phyloP scores from a whole-genome alignment of 371 early-diverging fungal species.

The Circinella umbellata region DNA sequence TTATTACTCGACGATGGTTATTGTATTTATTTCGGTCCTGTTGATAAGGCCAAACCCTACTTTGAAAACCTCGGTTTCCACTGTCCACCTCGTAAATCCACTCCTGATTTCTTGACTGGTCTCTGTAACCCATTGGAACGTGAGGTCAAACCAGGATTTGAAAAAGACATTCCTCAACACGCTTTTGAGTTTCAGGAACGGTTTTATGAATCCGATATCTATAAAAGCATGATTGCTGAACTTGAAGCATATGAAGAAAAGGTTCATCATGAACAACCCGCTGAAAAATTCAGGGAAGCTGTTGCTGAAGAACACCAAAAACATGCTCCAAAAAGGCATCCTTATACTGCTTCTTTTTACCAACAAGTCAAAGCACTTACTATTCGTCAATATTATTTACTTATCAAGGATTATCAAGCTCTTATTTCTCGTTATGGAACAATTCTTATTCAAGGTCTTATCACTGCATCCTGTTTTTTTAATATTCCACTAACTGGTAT shows the following conservation, averaged over 20 bases:
- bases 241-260: slow-evolving; percentile 27
- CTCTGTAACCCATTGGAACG: slow-evolving; percentile 66
- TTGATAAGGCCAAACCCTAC: slow-evolving; percentile 60
- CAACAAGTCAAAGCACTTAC: slow-evolving; percentile 55
- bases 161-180: slow-evolving; percentile 44
- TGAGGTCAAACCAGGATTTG: slow-evolving; percentile 51
- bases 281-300: slow-evolving; percentile 41
- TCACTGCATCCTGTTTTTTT: slow-evolving; percentile 72
- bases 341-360: slow-evolving; percentile 54
- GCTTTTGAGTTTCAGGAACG: slow-evolving; percentile 51
- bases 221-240: slow-evolving; percentile 33
- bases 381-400: slow-evolving; percentile 54
- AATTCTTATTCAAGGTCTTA: slow-evolving; percentile 63
- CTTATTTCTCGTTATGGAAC: slow-evolving; percentile 60
- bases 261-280: slow-evolving; percentile 27
- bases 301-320: slow-evolving; percentile 50
- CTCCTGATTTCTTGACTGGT: slow-evolving; percentile 78
- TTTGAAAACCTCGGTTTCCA: slow-evolving; percentile 70
- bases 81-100: slow-evolving; percentile 75
- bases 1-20: slow-evolving; percentile 74
- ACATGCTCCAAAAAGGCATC: slow-evolving; percentile 38
- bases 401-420: slow-evolving; percentile 48
- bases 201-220: slow-evolving; percentile 33
- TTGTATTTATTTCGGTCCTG: slow-evolving; percentile 76
- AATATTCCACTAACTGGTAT: slow-evolving; percentile 49